These are phyloP conservation scores for Barbarea vulgaris DNA, from an alignment of 345 rosid species.

Conservation along the genomic window DNA sequence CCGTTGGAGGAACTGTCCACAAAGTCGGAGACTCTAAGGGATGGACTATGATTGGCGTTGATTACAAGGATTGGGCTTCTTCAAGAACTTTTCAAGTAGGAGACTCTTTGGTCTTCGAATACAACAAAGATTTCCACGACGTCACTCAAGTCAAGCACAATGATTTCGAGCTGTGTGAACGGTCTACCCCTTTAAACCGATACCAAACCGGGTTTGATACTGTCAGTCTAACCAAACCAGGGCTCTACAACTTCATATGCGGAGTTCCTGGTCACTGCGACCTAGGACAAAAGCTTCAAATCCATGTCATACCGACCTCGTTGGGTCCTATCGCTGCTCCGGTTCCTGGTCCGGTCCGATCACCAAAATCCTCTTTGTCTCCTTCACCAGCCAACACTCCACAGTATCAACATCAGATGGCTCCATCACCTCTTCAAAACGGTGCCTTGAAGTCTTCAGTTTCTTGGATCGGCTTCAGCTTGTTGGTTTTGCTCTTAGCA, in stretches of 20 bases:
- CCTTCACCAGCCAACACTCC: slow-evolving; percentile 18
- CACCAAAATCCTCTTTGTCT: not conserved
- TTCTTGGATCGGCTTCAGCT: slow-evolving; percentile 20
- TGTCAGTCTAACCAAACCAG: slow-evolving; percentile 3
- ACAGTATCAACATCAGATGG: not conserved
- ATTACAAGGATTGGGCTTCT: slow-evolving; percentile 20
- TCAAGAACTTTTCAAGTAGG: slow-evolving; percentile 25
- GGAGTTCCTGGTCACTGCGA: not conserved
- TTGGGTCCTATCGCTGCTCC: slow-evolving; percentile 17
- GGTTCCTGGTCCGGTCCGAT: not conserved
- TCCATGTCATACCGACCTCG: not conserved
- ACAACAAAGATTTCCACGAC: slow-evolving; percentile 17
- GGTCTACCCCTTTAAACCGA: not conserved
- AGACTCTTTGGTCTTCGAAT: slow-evolving; percentile 23
- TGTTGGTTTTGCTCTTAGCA: not conserved
- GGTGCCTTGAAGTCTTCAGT: not conserved
- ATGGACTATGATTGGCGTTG: not conserved
- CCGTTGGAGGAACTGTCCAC: not conserved
- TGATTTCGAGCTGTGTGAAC: not conserved
- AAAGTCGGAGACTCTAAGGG: not conserved
- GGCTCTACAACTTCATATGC: slow-evolving; percentile 12
- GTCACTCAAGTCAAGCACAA: slow-evolving; percentile 12
- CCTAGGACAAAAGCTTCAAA: slow-evolving; percentile 8
- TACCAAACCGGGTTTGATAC: slow-evolving; percentile 6
- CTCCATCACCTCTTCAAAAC: not conserved